A percentile compares a stretch with the other conserved stretches of the same genome.
Evolutionary conservation across 1,284 basidiomycete species (phyloP).

Genomic region (Lentinula novae-zelandiae): DNA sequence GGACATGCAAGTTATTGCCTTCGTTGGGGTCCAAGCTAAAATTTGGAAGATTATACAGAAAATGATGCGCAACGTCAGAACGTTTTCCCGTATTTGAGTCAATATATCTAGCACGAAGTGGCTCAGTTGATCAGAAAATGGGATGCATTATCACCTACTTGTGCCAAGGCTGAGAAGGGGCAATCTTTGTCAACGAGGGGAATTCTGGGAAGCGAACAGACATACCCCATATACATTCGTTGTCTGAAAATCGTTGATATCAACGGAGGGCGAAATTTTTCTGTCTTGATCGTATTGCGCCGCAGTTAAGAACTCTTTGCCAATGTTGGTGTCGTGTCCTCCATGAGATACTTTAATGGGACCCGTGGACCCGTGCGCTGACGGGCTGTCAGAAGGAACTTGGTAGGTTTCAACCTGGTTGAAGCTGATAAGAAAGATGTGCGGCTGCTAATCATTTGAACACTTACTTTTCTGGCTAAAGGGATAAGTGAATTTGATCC

Average conservation of each 20-base stretch:
- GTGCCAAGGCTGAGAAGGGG: slow-evolving; percentile 12
- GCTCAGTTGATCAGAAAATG: neutral
- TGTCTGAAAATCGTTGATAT: slow-evolving; percentile 39
- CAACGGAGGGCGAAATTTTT: slow-evolving; percentile 24
- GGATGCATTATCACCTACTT: slow-evolving; percentile 12
- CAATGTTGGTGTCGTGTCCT: slow-evolving; percentile 32
- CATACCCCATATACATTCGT: slow-evolving; percentile 44
- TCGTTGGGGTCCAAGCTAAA: slow-evolving; percentile 12
- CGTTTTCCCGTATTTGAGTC: slow-evolving; percentile 47
- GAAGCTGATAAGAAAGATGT: slow-evolving; percentile 17
- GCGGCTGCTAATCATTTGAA: neutral
- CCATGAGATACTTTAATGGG: slow-evolving; percentile 49
- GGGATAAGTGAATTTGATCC: slow-evolving; percentile 39
- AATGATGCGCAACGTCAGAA: slow-evolving; percentile 55
- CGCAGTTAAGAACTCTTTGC: slow-evolving; percentile 44
- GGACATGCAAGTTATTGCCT: slow-evolving; percentile 38
- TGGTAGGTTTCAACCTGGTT: slow-evolving; percentile 53
- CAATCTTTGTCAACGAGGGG: neutral
- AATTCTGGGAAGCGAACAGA: slow-evolving; percentile 10
- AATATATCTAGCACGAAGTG: slow-evolving; percentile 35
- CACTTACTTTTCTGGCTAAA: slow-evolving; percentile 37
- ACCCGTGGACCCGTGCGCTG: slow-evolving; percentile 49
- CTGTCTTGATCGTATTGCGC: slow-evolving; percentile 41
- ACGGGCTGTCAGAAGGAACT: slow-evolving; percentile 18
- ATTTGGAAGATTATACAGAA: slow-evolving; percentile 47